Percentiles rank a stretch among this genome's conserved stretches.
These are phyloP conservation scores for Mycena polygramma DNA, from an alignment of 768 basidiomycete species.

Conservation along the genomic window DNA sequence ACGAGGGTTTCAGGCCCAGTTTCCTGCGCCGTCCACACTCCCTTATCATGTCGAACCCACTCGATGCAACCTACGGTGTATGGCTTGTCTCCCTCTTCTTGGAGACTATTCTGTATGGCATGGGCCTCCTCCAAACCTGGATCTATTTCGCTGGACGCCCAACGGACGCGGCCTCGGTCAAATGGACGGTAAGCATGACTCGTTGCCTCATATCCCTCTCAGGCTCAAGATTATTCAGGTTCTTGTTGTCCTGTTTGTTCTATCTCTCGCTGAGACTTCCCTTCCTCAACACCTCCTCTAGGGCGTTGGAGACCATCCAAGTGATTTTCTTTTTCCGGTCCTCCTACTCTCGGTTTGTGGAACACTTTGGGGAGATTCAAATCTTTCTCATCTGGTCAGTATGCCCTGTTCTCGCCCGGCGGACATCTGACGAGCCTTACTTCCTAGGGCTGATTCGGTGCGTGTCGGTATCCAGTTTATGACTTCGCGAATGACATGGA, in stretches of 20 bases:
- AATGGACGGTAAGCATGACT: no score
- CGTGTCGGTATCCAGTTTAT: neutral
- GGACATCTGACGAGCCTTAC: neutral
- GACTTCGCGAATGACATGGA: neutral
- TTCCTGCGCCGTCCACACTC: no score
- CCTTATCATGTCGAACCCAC: conserved; percentile 5
- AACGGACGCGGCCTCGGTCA: conserved; percentile 1
- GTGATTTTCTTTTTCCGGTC: conserved; percentile 28
- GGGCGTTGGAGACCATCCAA: conserved; percentile 29
- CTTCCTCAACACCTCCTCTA: neutral
- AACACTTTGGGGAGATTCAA: conserved; percentile 11
- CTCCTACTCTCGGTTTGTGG: conserved; percentile 27
- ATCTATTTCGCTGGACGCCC: no score
- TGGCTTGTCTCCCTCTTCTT: conserved; percentile 22
- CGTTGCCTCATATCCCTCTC: neutral
- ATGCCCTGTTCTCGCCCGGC: neutral
- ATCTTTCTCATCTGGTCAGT: conserved; percentile 24
- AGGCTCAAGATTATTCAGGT: conserved; percentile 8
- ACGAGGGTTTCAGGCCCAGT: no score
- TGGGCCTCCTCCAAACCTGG: no score
- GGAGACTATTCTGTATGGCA: no score
- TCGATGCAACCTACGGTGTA: conserved; percentile 31
- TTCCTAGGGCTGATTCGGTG: conserved; percentile 29
- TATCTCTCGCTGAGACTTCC: neutral
- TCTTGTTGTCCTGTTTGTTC: conserved; percentile 1